Percentiles rank a stretch among this genome's conserved stretches.
Conservation (phyloP, 306 rosid genomes). For the Vachellia collinsii region DNA sequence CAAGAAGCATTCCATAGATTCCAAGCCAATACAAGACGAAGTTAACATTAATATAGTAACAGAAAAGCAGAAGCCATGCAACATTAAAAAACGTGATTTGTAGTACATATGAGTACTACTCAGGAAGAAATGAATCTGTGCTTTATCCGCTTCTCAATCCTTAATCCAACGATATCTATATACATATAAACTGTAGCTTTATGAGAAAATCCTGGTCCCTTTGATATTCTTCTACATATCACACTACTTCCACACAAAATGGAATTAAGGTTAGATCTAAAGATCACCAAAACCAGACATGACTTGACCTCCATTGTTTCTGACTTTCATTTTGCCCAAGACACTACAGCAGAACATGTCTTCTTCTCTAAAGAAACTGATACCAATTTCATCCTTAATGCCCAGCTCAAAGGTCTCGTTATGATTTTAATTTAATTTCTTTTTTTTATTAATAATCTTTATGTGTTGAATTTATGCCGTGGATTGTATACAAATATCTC, state of each 20-base stretch:
- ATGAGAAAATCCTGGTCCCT: background rate
- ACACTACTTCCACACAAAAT: conserved; percentile 28
- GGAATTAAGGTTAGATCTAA: conserved; percentile 75
- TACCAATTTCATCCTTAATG: conserved; percentile 57
- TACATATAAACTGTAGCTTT: background rate
- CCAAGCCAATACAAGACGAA: background rate
- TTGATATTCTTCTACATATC: background rate
- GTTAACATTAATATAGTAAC: background rate
- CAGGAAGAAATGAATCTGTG: conserved; percentile 66
- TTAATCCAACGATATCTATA: background rate
- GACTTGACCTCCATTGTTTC: conserved; percentile 49
- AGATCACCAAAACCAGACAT: conserved; percentile 59
- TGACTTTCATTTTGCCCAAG: conserved; percentile 59
- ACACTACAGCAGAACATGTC: conserved; percentile 46
- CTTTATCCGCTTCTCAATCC: conserved; percentile 32
- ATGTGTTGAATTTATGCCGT: too few relatives aligned
- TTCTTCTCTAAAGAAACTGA: conserved; percentile 64
- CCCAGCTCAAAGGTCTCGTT: conserved; percentile 62
- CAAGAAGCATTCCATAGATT: background rate
- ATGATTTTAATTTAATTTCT: background rate
- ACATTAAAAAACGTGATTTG: background rate
- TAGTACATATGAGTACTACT: background rate
- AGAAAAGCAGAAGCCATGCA: conserved; percentile 18
- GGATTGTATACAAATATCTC: too few relatives aligned
- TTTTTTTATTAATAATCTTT: background rate